These are phyloP conservation scores for Echites panduratus DNA, from an alignment of 257 asterid genomes.

Conservation along the genomic window DNA sequence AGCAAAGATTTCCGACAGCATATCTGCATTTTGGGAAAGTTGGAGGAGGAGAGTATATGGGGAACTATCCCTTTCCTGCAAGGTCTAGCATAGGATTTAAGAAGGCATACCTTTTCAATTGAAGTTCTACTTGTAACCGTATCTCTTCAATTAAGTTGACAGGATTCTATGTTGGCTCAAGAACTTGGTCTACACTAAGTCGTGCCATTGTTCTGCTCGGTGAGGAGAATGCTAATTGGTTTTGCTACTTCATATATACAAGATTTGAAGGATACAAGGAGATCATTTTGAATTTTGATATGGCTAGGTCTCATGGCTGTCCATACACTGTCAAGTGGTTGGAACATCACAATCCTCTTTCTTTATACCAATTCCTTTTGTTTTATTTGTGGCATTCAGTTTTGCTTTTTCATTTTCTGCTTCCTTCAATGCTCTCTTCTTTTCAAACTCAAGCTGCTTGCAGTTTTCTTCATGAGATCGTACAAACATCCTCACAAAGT, in stretches of 20 bases:
- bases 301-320: neutral
- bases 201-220: neutral
- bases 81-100: neutral
- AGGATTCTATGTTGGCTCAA: neutral
- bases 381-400: neutral
- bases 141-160: neutral
- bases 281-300: neutral
- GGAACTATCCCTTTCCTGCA: neutral
- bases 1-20: neutral
- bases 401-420: constrained; percentile 38
- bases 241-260: neutral
- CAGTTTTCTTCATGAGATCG: constrained; percentile 64
- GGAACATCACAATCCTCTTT: neutral
- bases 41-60: neutral
- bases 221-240: neutral
- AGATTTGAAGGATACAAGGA: neutral
- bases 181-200: neutral
- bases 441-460: constrained; percentile 63
- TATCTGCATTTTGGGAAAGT: neutral
- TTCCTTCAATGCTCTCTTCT: constrained; percentile 61
- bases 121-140: neutral
- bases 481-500: constrained; percentile 64
- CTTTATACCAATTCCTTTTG: neutral
- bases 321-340: neutral
- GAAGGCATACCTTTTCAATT: neutral